phyloP scores from a whole-genome alignment of 768 basidiomycete species.

The Amanita inopinata region DNA sequence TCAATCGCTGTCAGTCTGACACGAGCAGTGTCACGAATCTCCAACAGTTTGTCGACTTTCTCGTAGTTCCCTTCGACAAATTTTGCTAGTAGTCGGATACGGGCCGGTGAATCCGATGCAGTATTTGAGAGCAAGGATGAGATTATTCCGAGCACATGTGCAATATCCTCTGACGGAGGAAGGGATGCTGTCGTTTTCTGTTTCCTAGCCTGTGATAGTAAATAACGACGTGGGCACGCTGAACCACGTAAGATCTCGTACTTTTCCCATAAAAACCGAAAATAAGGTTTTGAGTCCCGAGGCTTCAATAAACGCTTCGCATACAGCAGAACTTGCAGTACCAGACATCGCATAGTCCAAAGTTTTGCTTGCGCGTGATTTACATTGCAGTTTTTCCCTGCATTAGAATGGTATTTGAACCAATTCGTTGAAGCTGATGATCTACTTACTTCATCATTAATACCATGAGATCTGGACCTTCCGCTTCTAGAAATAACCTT shows the following conservation, averaged over 20 bases:
- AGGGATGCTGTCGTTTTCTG: slow-evolving; percentile 37
- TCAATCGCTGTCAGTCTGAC: slow-evolving; percentile 52
- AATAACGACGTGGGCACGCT: neutral
- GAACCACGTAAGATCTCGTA: slow-evolving; percentile 18
- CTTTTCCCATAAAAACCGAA: slow-evolving; percentile 91
- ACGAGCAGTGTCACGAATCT: slow-evolving; percentile 68
- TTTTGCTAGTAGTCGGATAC: slow-evolving; percentile 80
- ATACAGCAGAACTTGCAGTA: slow-evolving; percentile 52
- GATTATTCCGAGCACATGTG: slow-evolving; percentile 82
- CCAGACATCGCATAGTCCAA: slow-evolving; percentile 88
- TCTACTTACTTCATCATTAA: slow-evolving; percentile 83
- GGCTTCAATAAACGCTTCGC: slow-evolving; percentile 81
- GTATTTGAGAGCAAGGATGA: slow-evolving; percentile 85
- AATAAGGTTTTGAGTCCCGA: slow-evolving; percentile 87
- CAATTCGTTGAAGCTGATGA: neutral
- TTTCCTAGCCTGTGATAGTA: slow-evolving; percentile 48
- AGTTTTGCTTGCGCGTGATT: slow-evolving; percentile 80
- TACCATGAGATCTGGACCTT: slow-evolving; percentile 97
- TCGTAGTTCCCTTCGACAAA: slow-evolving; percentile 92
- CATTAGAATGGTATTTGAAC: neutral
- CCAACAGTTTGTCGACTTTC: slow-evolving; percentile 88
- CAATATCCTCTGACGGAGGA: slow-evolving; percentile 69
- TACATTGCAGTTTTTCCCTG: slow-evolving; percentile 78
- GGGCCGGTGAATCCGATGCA: slow-evolving; percentile 70
- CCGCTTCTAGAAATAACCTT: slow-evolving; percentile 71